A percentile compares a stretch with the other conserved stretches of the same genome.
phyloP scores from a whole-genome alignment of 805 yeast species.

The Diddensiella santjacobensis region DNA sequence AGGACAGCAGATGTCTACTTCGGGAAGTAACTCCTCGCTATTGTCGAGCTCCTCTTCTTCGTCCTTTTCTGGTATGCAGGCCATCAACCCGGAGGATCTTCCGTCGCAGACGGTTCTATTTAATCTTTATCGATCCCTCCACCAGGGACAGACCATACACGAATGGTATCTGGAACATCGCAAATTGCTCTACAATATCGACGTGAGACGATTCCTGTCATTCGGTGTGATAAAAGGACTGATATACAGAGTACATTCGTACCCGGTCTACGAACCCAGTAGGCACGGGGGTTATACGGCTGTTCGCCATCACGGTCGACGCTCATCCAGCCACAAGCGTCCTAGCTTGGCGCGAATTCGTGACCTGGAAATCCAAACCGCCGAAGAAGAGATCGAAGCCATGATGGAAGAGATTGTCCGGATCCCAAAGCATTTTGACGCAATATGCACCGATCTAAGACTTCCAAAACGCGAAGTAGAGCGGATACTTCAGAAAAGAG shows the following conservation, averaged over 20 bases:
- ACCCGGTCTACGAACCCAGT: constrained; percentile 51
- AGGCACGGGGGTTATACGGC: constrained; percentile 4
- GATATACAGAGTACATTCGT: constrained; percentile 74
- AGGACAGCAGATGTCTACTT: constrained; percentile 1
- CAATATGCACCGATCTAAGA: constrained; percentile 64
- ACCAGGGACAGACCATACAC: constrained; percentile 70
- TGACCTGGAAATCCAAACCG: not conserved
- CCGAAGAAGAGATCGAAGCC: constrained; percentile 18
- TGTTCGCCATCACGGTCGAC: constrained; percentile 8
- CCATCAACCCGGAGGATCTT: constrained; percentile 1
- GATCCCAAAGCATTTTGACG: constrained; percentile 30
- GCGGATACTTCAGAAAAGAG: constrained; percentile 42
- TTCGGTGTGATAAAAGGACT: constrained; percentile 83
- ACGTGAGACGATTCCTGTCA: constrained; percentile 75
- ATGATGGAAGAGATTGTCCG: constrained; percentile 20
- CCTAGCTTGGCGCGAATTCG: not conserved
- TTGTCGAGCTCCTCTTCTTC: constrained; percentile 19
- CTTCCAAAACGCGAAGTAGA: constrained; percentile 56
- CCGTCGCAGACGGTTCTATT: constrained; percentile 41
- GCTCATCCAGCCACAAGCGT: constrained; percentile 1
- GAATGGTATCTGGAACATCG: constrained; percentile 78
- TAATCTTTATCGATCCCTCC: constrained; percentile 68
- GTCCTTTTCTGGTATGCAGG: constrained; percentile 24
- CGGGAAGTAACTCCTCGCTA: not conserved
- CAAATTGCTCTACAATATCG: constrained; percentile 58